Evolutionary conservation across 1,284 basidiomycete genomes (phyloP).

Genomic region (Retiboletus fuscus): DNA sequence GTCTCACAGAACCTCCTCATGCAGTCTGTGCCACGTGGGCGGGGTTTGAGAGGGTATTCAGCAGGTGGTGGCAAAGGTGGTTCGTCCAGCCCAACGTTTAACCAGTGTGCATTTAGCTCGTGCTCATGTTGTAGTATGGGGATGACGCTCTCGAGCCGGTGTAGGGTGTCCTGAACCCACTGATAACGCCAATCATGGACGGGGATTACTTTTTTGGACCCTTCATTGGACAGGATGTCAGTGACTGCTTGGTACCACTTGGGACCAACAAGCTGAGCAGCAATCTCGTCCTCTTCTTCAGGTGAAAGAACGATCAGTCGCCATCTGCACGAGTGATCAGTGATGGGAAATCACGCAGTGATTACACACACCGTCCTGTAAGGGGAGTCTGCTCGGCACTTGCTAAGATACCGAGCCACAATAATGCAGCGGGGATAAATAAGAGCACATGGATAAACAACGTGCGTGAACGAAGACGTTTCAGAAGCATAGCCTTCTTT

Average conservation of each 20-base stretch:
- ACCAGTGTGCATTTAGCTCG: conserved; percentile 67
- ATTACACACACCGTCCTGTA: conserved; percentile 76
- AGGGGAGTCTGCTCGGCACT: conserved; percentile 86
- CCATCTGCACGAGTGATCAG: conserved; percentile 64
- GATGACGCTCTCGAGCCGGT: conserved; percentile 76
- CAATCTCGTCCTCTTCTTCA: conserved; percentile 89
- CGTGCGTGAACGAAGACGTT: conserved; percentile 61
- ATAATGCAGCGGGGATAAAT: conserved; percentile 74
- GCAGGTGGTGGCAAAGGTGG: conserved; percentile 79
- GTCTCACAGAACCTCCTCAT: conserved; percentile 66
- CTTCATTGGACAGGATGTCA: conserved; percentile 79
- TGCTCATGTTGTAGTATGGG: conserved; percentile 72
- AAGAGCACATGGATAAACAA: conserved; percentile 69
- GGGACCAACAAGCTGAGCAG: conserved; percentile 77
- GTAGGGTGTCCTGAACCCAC: conserved; percentile 84
- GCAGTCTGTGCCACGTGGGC: conserved; percentile 76
- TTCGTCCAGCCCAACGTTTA: conserved; percentile 61
- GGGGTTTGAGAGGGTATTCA: conserved; percentile 72
- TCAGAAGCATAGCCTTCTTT: conserved; percentile 60
- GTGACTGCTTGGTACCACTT: conserved; percentile 89
- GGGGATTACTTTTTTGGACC: conserved; percentile 71
- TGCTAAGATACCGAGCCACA: conserved; percentile 80
- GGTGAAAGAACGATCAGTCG: conserved; percentile 88
- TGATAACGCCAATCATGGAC: conserved; percentile 84
- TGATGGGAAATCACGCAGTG: neutral